A percentile compares a stretch with the other conserved stretches of the same genome.
Conservation (phyloP, 2,329 filamentous ascomycete genomes). For the Paraphoma sp. region DNA sequence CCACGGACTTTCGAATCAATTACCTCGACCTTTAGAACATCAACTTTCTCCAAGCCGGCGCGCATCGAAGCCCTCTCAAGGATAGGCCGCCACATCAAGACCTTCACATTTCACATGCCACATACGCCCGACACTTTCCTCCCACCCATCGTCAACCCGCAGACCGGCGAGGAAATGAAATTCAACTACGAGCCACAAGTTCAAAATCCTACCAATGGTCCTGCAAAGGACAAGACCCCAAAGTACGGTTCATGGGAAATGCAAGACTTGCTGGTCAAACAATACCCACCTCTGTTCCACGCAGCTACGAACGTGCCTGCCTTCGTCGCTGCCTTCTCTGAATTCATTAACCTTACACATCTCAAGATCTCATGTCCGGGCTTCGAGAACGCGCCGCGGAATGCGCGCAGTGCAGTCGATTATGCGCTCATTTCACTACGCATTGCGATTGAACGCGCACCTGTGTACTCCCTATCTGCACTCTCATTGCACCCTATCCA, state of each 20-base stretch:
- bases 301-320: constrained; percentile 86
- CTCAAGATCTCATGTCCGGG: constrained; percentile 79
- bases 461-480: constrained; percentile 69
- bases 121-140: constrained; percentile 82
- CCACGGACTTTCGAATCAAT: constrained; percentile 73
- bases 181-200: constrained; percentile 84
- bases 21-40: constrained; percentile 73
- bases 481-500: constrained; percentile 78
- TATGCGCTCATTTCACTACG: constrained; percentile 87
- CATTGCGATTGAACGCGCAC: constrained; percentile 79
- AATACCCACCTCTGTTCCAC: constrained; percentile 89
- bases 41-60: constrained; percentile 76
- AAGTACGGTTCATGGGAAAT: constrained; percentile 83
- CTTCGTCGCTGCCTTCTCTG: constrained; percentile 76
- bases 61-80: constrained; percentile 76
- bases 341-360: constrained; percentile 73
- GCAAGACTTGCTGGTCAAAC: constrained; percentile 80
- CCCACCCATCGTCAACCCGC: constrained; percentile 80
- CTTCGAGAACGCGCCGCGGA: constrained; percentile 69
- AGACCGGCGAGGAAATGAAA: constrained; percentile 76
- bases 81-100: constrained; percentile 80
- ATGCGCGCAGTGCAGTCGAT: constrained; percentile 80
- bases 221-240: constrained; percentile 65
- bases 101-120: constrained; percentile 77
- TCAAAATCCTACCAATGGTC: constrained; percentile 60